Evolutionary conservation across 371 early-diverging fungal genomes (phyloP).

Genomic region (Zychaea mexicana): DNA sequence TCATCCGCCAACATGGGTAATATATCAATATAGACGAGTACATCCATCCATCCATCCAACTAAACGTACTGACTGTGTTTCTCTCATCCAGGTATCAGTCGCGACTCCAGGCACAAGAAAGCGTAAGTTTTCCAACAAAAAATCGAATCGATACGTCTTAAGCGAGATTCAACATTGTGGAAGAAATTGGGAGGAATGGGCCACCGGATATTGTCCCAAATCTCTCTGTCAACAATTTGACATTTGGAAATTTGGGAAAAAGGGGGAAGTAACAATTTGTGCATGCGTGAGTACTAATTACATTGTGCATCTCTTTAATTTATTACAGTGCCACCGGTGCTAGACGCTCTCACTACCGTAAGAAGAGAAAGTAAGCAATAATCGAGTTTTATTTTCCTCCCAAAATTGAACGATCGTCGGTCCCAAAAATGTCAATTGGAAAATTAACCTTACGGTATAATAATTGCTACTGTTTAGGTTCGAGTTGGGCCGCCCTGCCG

Average conservation of each 20-base stretch:
- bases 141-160: neutral
- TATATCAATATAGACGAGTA: neutral
- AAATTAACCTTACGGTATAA: no score
- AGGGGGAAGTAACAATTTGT: no score
- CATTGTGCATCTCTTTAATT: conserved; percentile 2
- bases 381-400: no score
- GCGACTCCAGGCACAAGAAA: conserved; percentile 98
- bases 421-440: no score
- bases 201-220: no score
- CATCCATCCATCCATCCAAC: conserved; percentile 17
- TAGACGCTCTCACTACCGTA: conserved; percentile 97
- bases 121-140: conserved; percentile 3
- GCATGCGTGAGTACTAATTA: neutral
- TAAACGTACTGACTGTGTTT: neutral
- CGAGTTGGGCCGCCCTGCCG: conserved; percentile 96
- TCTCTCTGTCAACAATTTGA: no score
- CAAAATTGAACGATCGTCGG: neutral
- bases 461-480: no score
- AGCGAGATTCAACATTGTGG: neutral
- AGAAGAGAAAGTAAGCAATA: conserved; percentile 88
- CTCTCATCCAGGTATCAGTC: conserved; percentile 84
- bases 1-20: conserved; percentile 14
- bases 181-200: no score
- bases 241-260: neutral
- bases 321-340: conserved; percentile 90